Evolutionary conservation across 129 eudicot genomes (phyloP).

Genomic region (Flaveria brownii): DNA sequence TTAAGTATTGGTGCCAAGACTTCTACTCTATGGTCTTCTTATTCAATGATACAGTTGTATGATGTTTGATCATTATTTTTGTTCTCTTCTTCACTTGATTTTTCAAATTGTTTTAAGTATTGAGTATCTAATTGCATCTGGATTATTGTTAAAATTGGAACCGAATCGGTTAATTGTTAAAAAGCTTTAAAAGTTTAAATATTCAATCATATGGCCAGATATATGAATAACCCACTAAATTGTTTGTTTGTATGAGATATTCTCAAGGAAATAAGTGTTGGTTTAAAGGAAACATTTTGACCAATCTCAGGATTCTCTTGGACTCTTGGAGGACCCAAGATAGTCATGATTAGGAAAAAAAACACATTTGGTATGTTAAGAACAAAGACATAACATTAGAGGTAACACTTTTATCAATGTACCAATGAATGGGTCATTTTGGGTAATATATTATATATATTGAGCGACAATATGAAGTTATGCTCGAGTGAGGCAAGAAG

Average conservation of each 20-base stretch:
- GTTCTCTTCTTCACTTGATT: neutral
- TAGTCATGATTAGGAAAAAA: neutral
- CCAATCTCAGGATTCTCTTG: no score
- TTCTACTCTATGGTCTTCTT: neutral
- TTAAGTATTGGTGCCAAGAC: slow-evolving; percentile 6
- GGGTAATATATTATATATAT: neutral
- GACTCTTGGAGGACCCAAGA: no score
- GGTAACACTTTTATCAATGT: neutral
- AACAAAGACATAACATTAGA: neutral
- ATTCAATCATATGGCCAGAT: neutral
- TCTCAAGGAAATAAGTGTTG: neutral
- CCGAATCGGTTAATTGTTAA: neutral
- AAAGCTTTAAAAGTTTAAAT: neutral
- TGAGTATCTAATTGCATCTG: neutral
- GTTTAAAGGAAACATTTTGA: neutral
- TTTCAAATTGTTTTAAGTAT: neutral
- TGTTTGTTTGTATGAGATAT: neutral
- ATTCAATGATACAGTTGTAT: neutral
- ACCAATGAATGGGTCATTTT: neutral
- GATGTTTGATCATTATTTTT: neutral
- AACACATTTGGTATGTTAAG: neutral
- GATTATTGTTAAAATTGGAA: neutral
- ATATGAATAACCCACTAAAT: neutral
- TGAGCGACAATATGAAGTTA: neutral
- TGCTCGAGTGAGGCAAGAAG: neutral